Base-by-base conservation (phyloP, 176 grass and related monocot genomes). In the Cenchrus fungigraminus region DNA sequence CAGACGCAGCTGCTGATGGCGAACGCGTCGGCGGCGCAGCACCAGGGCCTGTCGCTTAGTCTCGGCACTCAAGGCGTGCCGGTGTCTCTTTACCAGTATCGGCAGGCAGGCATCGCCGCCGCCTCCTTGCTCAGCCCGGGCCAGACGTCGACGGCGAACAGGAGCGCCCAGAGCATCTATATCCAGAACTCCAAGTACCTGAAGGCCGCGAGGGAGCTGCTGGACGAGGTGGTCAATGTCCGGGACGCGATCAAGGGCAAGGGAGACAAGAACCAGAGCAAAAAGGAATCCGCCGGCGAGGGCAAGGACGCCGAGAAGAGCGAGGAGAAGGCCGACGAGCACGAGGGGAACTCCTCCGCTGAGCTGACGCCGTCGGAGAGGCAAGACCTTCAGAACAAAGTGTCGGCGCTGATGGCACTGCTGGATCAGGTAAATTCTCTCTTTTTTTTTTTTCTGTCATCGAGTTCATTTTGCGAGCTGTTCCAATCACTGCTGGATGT, bases 371-470 rank as follows among this genome's bases (percentile, higher is more conserved):
- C 96, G 16, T 81, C 93, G 28, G 96, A 95, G 68, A 86, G 91
- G 80, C 96, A 98, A 15, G 96, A 98, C 37, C 91, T 98, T 13
- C 96, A 95, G 87, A 94, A 98, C 92, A 98, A 98, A 59, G 89
- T 98, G 59, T 94, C 87, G 22, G 94, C 92, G 4, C 84, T 98
- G 59, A 78, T 94, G 80, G 86, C 92, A 22, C 95, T 98, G 86
- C 78, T 98, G 65, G 96, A 98, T 80, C 93, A 98, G 93, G 96
- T 94, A 76, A 76, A 15, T 9, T 13, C 12, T 71, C 31, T 32
- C 22, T 50, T 28, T 72, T 51, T n/a, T 49, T 6, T 2, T 1
- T 66, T 5, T 29, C 4, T 46, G 0, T 52, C 52, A 29, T 42
- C 13, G 60, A 29, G 22, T 49, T 32, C 44, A 40, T 68, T 32